These are phyloP conservation scores for Pittosporum tobira DNA, from an alignment of 129 eudicot genomes.

Conservation along the genomic window DNA sequence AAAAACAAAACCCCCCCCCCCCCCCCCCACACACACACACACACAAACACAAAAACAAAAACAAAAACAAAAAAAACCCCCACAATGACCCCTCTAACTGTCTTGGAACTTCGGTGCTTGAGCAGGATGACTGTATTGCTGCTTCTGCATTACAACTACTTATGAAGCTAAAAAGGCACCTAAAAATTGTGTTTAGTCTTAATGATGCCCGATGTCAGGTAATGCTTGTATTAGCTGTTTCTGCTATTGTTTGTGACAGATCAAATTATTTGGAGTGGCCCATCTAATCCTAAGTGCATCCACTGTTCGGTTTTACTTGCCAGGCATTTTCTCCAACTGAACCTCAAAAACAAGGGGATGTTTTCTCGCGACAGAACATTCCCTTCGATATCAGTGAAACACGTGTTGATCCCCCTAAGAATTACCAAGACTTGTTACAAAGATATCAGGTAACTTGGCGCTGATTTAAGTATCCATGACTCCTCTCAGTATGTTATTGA, in stretches of 20 bases:
- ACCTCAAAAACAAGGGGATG: constrained; percentile 72
- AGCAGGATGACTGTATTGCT: constrained; percentile 68
- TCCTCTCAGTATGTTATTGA: background rate
- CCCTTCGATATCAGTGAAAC: constrained; percentile 57
- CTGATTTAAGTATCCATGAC: background rate
- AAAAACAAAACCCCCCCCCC: no score
- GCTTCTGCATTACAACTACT: constrained; percentile 87
- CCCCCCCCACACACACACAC: no score
- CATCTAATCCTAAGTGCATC: constrained; percentile 3
- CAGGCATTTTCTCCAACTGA: constrained; percentile 91
- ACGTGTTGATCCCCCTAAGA: constrained; percentile 41
- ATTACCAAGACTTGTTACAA: constrained; percentile 51
- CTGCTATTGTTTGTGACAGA: background rate
- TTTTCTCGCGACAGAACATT: constrained; percentile 58
- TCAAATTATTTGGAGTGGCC: background rate
- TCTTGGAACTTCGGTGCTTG: constrained; percentile 15
- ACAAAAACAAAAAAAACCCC: no score
- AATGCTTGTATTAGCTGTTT: constrained; percentile 3
- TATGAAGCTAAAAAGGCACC: constrained; percentile 85
- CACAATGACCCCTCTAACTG: no score
- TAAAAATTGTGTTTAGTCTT: constrained; percentile 68
- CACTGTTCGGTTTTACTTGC: constrained; percentile 3
- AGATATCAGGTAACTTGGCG: constrained; percentile 72
- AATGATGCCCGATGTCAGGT: constrained; percentile 97
- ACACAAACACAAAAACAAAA: no score